Evolutionary conservation across 78 protist genomes (phyloP), one percentile per base, ranked within the genome.

Genomic region (Cavenderia fasciculata): DNA sequence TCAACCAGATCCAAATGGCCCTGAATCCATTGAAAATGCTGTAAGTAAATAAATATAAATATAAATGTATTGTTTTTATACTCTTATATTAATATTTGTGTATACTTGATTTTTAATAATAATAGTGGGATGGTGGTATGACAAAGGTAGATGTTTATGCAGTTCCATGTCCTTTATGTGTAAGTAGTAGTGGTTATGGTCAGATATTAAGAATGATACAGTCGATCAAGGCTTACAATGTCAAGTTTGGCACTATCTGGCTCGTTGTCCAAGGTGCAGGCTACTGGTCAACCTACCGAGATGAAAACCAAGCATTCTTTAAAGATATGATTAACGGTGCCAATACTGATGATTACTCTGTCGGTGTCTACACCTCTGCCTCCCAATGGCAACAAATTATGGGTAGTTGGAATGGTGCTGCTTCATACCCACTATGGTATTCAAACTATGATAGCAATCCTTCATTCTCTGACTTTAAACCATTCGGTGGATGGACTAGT

Each of bases 191-290:
- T 31, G 71, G 65, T 34, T 18, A 34, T 0, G 77, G 46, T 19
- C 93, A 87, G 59, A 59, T 47, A 7, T n/a, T 1, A 10, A 11
- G 38, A 6, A 21, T 78, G 56, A 23, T 51, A 4, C 47, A 74
- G 0, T 36, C 36, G 33, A 21, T n/a, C n/a, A n/a, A n/a, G n/a
- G n/a, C 21, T 5, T 31, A 70, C 14, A 38, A 59, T n/a, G 29
- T 43, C 25, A 76, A 62, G 31, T 44, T 31, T 59, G 72, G 63
- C 23, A 89, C 47, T 43, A 27, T 78, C 18, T 89, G 94, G 94
- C 40, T 89, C 40, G 94, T 79, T 51, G 57, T 89, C n/a, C 89
- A 89, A 51, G 94, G 87, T 72, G 52, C 94, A 41, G 21, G 16
- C n/a, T 89, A 69, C 29, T 62, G 86, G 82, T 10, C 29, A 27